Percentiles rank a stretch among this genome's conserved stretches.
Evolutionary conservation across 345 rosid genomes (phyloP).

Genomic region (Citrus reticulata): DNA sequence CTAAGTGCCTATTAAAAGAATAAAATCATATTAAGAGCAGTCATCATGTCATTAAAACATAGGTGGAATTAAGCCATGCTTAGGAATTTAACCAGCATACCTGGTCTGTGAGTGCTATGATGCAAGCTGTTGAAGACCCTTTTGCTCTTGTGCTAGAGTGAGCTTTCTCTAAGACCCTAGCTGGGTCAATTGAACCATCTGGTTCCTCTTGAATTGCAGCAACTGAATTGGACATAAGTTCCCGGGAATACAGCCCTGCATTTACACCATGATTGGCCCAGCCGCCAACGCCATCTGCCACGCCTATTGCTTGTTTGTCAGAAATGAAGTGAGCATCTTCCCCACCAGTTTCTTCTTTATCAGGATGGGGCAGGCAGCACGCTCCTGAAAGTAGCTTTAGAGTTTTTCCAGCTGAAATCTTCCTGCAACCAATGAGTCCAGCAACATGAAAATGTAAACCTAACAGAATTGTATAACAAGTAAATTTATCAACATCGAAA

Average conservation of each 20-base stretch:
- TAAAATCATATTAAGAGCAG: not conserved
- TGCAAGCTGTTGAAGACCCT: constrained; percentile 97
- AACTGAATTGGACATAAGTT: constrained; percentile 91
- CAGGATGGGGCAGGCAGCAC: constrained; percentile 95
- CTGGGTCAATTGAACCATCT: constrained; percentile 77
- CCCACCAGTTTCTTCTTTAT: constrained; percentile 98
- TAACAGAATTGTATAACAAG: not conserved
- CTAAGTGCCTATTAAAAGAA: not conserved
- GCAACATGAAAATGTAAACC: not conserved
- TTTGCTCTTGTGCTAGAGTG: constrained; percentile 79
- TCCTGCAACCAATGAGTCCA: constrained; percentile 33
- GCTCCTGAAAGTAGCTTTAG: constrained; percentile 85
- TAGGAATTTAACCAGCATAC: constrained; percentile 27
- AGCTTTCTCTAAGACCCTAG: constrained; percentile 89
- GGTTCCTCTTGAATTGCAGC: constrained; percentile 83
- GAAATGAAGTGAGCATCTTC: constrained; percentile 96
- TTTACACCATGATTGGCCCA: constrained; percentile 96
- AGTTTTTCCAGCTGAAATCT: constrained; percentile 37
- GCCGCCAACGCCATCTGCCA: constrained; percentile 99
- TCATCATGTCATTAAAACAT: not conserved
- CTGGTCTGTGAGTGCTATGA: constrained; percentile 84
- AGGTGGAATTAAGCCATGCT: not conserved
- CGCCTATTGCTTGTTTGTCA: constrained; percentile 84
- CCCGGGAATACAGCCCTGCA: constrained; percentile 80
- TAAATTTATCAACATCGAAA: not conserved